Conservation (phyloP, 208 protist genomes). For the Leishmania martiniquensis region DNA sequence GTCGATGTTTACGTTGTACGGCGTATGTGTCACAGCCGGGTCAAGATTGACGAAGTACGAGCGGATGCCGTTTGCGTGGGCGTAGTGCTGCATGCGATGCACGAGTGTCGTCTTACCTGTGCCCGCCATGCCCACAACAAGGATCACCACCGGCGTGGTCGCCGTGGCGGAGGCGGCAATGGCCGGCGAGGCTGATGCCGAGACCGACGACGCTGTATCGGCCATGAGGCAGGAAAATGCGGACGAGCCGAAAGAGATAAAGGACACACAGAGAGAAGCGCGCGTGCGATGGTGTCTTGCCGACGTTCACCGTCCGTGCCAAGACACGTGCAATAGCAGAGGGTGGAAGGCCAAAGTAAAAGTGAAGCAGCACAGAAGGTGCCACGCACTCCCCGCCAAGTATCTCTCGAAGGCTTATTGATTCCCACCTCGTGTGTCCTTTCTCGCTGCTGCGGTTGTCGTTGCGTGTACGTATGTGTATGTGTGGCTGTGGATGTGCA, state of each 20-base stretch:
- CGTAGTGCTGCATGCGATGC: constrained; percentile 96
- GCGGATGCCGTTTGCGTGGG: constrained; percentile 65
- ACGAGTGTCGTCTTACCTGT: constrained; percentile 99
- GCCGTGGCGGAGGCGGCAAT: not conserved
- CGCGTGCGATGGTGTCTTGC: not conserved
- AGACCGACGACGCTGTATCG: constrained; percentile 1
- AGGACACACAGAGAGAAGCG: not conserved
- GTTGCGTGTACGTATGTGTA: too few relatives aligned
- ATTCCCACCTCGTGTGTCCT: too few relatives aligned
- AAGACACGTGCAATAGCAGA: not conserved
- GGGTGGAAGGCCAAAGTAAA: constrained; percentile 16
- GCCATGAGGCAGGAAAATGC: not conserved
- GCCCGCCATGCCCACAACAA: constrained; percentile 99
- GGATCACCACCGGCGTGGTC: constrained; percentile 89
- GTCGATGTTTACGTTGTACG: constrained; percentile 98
- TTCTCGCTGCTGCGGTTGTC: not conserved
- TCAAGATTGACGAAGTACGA: constrained; percentile 99
- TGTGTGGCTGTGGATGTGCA: too few relatives aligned
- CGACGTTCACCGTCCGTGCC: not conserved
- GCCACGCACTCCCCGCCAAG: not conserved
- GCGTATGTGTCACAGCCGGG: constrained; percentile 95
- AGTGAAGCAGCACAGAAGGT: constrained; percentile 11
- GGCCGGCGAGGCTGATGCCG: constrained; percentile 5
- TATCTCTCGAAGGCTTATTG: too few relatives aligned
- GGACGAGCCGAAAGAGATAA: constrained; percentile 5